These are phyloP conservation scores for Fusarium sp. DNA, from an alignment of 2,329 filamentous ascomycete species.

Conservation along the genomic window DNA sequence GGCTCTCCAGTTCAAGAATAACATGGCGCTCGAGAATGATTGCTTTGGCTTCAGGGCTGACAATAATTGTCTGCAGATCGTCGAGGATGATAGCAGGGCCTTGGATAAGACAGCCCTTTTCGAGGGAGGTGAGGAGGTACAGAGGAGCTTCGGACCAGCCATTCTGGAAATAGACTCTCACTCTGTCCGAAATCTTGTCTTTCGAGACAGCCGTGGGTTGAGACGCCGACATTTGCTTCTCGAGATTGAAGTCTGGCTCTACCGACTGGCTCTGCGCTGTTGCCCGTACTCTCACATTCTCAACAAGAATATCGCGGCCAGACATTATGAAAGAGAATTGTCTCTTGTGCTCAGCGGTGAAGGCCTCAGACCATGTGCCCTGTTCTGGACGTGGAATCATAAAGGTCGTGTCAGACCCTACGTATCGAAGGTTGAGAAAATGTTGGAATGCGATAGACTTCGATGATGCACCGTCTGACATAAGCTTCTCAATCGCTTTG, in stretches of 20 bases:
- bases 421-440: slow-evolving; percentile 93
- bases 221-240: background rate
- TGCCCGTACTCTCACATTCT: background rate
- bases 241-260: background rate
- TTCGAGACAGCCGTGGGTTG: background rate
- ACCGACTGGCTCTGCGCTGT: background rate
- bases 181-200: background rate
- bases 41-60: background rate
- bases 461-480: slow-evolving; percentile 73
- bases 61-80: background rate
- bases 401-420: slow-evolving; percentile 88
- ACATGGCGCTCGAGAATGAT: background rate
- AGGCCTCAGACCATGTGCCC: background rate
- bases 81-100: background rate
- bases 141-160: background rate
- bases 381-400: slow-evolving; percentile 87
- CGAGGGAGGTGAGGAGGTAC: background rate
- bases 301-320: background rate
- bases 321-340: background rate
- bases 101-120: background rate
- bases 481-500: background rate
- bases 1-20: background rate
- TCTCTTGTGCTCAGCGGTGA: background rate
- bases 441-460: slow-evolving; percentile 84
- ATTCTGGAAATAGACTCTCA: background rate